Percentiles rank a stretch among this genome's conserved stretches.
Evolutionary conservation across 1,139 yeast genomes (phyloP).

Genomic region (Suhomyces choctaworum): DNA sequence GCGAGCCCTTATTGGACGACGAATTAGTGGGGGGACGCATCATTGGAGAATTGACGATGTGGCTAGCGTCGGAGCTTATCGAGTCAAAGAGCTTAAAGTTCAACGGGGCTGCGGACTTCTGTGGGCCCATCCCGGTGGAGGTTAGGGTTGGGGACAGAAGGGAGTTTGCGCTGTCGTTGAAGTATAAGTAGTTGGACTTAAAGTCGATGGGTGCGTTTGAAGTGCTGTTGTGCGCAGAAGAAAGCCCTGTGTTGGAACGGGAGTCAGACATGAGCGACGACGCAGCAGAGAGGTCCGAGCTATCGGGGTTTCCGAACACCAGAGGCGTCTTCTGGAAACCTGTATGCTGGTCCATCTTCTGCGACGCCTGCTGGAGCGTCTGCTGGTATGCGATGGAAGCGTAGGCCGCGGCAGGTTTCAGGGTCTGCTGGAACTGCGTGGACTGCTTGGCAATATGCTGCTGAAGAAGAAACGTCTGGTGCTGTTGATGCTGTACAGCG

Average conservation of each 20-base stretch:
- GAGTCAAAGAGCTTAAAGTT: slow-evolving; percentile 24
- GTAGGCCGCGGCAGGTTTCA: slow-evolving; percentile 18
- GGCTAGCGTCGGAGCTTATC: slow-evolving; percentile 14
- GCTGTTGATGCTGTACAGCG: slow-evolving; percentile 23
- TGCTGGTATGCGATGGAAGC: slow-evolving; percentile 14
- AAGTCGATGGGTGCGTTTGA: slow-evolving; percentile 14
- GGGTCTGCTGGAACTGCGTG: slow-evolving; percentile 13
- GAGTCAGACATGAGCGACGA: slow-evolving; percentile 9
- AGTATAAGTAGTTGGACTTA: slow-evolving; percentile 19
- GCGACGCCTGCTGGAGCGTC: slow-evolving; percentile 14
- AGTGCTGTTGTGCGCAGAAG: slow-evolving; percentile 3
- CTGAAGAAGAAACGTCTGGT: slow-evolving; percentile 17
- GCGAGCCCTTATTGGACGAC: slow-evolving; percentile 22
- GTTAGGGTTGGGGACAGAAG: slow-evolving; percentile 22
- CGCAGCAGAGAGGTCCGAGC: slow-evolving; percentile 8
- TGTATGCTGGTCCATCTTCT: slow-evolving; percentile 10
- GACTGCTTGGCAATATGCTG: slow-evolving; percentile 13
- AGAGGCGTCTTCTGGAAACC: slow-evolving; percentile 9
- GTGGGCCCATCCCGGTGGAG: slow-evolving; percentile 1
- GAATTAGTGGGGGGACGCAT: slow-evolving; percentile 18
- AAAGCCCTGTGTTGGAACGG: slow-evolving; percentile 5
- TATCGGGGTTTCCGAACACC: slow-evolving; percentile 8
- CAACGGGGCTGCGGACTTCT: slow-evolving; percentile 14
- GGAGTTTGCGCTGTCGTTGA: slow-evolving; percentile 25
- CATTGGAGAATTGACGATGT: slow-evolving; percentile 22